Evolutionary conservation across 2,329 filamentous ascomycete genomes (phyloP), one percentile per base, ranked within the genome.

Genomic region (Arachnomyces sp.): DNA sequence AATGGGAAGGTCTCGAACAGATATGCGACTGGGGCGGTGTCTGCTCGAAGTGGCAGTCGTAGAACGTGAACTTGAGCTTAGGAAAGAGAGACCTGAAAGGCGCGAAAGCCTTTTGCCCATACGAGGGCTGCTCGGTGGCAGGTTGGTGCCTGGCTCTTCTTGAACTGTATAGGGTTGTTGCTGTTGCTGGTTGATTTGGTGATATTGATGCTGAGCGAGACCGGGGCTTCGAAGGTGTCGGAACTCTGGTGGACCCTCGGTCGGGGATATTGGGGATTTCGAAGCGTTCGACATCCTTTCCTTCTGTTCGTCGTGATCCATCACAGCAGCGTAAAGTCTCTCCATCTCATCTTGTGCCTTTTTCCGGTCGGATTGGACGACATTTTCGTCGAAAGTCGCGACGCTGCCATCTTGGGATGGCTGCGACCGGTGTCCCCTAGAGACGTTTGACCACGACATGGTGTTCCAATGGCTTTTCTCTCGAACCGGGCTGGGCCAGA

Each of bases 261-360:
- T 31, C 4, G 52, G 50, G 1, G 58, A 52, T 16, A 42, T 34
- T 31, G 49, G 44, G 7, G 50, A 52, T 28, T 42, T 43, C 9
- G 47, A 41, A 34, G 52, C 42, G 15, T 54, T 46, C 5, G 52
- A 33, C 8, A 44, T 49, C 1, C 55, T 49, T 11, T 56, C 52
- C 44, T 68, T 72, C 47, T 68, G 65, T 34, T 71, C 73, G 48
- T 95, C 89, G 52, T 94, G 84, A 60, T 88, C 86, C 80, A 94
- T 83, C 48, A 94, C 89, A 50, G 88, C 83, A 46, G 81, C 87
- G 65, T 95, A 96, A 59, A 96, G 79, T 53, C 85, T 79, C 61
- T 94, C 88, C 62, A 95, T 79, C 59, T 94, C 84, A 49, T 81
- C 73, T 61, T 92, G 81, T 47, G 85, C 80, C 67, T 82, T 81